These are phyloP conservation scores for Ceratocystis papillata DNA, from an alignment of 2,329 filamentous ascomycete species.

Conservation along the genomic window DNA sequence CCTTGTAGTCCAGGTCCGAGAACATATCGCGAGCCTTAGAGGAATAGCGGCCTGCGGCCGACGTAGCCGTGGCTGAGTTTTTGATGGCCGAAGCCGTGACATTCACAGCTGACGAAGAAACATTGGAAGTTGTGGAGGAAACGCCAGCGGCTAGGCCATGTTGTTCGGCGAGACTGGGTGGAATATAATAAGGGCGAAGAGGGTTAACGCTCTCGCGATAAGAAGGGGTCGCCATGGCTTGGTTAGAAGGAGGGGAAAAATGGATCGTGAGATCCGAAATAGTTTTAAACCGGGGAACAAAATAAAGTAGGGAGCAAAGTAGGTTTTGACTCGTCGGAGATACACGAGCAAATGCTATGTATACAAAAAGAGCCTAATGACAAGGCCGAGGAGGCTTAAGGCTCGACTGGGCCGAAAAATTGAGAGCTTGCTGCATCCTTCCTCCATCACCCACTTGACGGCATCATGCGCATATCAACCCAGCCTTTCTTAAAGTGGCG, in stretches of 20 bases:
- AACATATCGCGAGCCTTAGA: conserved; percentile 72
- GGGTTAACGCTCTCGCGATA: conserved; percentile 47
- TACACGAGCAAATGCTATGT: conserved; percentile 7
- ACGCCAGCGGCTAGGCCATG: conserved; percentile 31
- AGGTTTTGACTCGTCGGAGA: neutral
- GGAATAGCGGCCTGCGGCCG: conserved; percentile 34
- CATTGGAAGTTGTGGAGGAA: conserved; percentile 36
- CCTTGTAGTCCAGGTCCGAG: conserved; percentile 82
- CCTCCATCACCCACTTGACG: conserved; percentile 12
- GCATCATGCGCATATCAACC: conserved; percentile 21
- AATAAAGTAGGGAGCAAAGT: neutral
- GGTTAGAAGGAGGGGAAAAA: neutral
- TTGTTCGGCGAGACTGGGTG: conserved; percentile 43
- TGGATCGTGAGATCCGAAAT: conserved; percentile 8
- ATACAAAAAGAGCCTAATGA: conserved; percentile 20
- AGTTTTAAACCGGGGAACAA: neutral
- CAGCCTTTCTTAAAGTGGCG: conserved; percentile 15
- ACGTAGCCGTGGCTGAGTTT: conserved; percentile 27
- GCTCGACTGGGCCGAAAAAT: conserved; percentile 24
- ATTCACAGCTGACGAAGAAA: conserved; percentile 34
- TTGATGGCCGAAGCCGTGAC: conserved; percentile 37
- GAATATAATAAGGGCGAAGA: conserved; percentile 59
- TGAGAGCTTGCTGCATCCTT: conserved; percentile 24
- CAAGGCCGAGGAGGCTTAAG: conserved; percentile 18
- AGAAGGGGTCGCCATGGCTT: conserved; percentile 33